Conservation (phyloP, 2,329 filamentous ascomycete genomes). For the Conoideocrella luteorostrata region DNA sequence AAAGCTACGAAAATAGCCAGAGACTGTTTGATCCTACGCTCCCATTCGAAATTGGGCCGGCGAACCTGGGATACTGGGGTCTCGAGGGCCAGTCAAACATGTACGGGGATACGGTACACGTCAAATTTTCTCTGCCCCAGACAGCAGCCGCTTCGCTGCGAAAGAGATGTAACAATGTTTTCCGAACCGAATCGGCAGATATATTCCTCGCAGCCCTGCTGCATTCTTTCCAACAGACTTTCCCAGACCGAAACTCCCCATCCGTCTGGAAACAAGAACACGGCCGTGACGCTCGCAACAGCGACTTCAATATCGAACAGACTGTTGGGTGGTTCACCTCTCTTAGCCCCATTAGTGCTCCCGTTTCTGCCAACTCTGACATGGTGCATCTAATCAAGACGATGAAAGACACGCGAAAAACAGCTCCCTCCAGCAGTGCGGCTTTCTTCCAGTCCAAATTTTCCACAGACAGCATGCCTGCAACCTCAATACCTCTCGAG, state of each 20-base stretch:
- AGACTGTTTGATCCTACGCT: conserved; percentile 23
- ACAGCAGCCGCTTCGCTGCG: conserved; percentile 38
- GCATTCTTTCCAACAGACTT: conserved; percentile 49
- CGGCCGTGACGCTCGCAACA: conserved; percentile 37
- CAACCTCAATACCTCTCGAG: conserved; percentile 45
- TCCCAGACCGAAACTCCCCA: conserved; percentile 43
- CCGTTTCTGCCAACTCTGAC: conserved; percentile 38
- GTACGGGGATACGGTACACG: conserved; percentile 36
- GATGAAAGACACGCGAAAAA: conserved; percentile 45
- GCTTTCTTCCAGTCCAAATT: conserved; percentile 44
- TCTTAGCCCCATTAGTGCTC: conserved; percentile 43
- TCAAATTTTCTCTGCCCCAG: conserved; percentile 35
- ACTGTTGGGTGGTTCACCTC: conserved; percentile 58
- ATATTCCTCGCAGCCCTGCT: conserved; percentile 48
- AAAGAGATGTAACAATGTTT: conserved; percentile 35
- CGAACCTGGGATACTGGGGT: conserved; percentile 42
- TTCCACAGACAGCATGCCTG: conserved; percentile 25
- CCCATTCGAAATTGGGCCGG: conserved; percentile 32
- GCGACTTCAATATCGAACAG: conserved; percentile 44
- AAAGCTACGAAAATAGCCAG: conserved; percentile 30
- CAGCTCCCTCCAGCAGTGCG: conserved; percentile 37
- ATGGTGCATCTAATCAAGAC: conserved; percentile 44
- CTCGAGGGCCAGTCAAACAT: conserved; percentile 34
- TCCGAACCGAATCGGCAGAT: conserved; percentile 47
- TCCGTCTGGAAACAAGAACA: conserved; percentile 50